Evolutionary conservation across 2,329 filamentous ascomycete species (phyloP), one percentile per base, ranked within the genome.

Genomic region (Talaromyces islandicus): DNA sequence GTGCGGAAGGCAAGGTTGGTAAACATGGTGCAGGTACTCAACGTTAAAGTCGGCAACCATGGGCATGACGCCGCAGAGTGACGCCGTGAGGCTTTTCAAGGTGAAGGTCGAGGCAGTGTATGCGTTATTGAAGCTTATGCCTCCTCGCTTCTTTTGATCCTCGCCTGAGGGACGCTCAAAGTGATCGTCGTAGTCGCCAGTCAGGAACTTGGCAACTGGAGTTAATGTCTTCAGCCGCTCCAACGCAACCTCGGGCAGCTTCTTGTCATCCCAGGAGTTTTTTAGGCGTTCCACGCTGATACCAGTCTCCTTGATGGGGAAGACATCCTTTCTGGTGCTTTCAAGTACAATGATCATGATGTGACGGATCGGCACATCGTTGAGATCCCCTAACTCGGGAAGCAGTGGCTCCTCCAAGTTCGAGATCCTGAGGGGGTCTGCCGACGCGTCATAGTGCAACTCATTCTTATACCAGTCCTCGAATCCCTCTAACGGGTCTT

Each of bases 311-410:
- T 78, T 78, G 27, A 80, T 64, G 0, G 78, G 78, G 27, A 80
- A 80, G 3, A 80, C 72, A 55, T 80, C 78, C 3, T 75, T 75
- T 21, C 78, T 71, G 0, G 77, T 79, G 50, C 77, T 79, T 58
- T 80, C 78, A 2, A 80, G 68, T n/a, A 77, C 71, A 2, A 80
- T 58, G n/a, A 80, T 62, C 12, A 80, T 65, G 4, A 80, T 69
- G 59, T 80, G 77, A 54, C 77, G 77, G 58, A 80, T 75, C 10
- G 72, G 70, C 7, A 78, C 65, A 14, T 63, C 61, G 4, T 63
- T 64, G 17, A 62, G 64, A 21, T 61, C 67, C 7, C 56, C 56
- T 53, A 58, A 32, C 17, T 58, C 30, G 21, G 56, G 30, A 29
- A 25, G 56, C 12, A 78, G 54, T 0, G 68, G 67, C 10, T 75